phyloP scores from a whole-genome alignment of 1,139 yeast species.

The Lodderomyces orthopsilosis region DNA sequence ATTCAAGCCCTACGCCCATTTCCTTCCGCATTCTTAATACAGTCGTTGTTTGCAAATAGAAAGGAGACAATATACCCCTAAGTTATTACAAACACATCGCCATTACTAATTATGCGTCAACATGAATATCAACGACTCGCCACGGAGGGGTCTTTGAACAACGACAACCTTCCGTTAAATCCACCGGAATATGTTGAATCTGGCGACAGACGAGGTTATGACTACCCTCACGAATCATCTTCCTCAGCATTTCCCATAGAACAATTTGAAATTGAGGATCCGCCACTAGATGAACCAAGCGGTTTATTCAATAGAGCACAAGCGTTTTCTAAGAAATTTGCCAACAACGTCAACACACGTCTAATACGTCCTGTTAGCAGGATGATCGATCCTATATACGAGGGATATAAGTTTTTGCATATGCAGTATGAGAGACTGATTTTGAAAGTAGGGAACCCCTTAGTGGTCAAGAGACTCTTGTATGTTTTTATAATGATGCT shows the following conservation, averaged over 20 bases:
- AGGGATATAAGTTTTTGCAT: slow-evolving; percentile 46
- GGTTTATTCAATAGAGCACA: slow-evolving; percentile 31
- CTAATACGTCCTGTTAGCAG: slow-evolving; percentile 54
- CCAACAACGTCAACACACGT: slow-evolving; percentile 38
- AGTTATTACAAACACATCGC: no score
- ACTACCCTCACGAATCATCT: slow-evolving; percentile 1
- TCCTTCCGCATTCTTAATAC: no score
- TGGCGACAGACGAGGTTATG: slow-evolving; percentile 10
- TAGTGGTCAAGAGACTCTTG: slow-evolving; percentile 72
- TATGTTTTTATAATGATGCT: slow-evolving; percentile 65
- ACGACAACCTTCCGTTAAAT: slow-evolving; percentile 16
- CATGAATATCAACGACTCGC: slow-evolving; percentile 3
- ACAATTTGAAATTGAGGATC: slow-evolving; percentile 45
- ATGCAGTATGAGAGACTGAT: slow-evolving; percentile 55
- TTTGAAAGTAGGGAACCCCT: slow-evolving; percentile 75
- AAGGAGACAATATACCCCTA: slow-evolving; percentile 3
- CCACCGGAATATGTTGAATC: slow-evolving; percentile 35
- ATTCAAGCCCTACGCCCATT: no score
- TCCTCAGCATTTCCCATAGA: slow-evolving; percentile 22
- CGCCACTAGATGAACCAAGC: slow-evolving; percentile 16
- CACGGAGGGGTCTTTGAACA: not conserved
- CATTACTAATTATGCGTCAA: slow-evolving; percentile 1
- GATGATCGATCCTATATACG: slow-evolving; percentile 68
- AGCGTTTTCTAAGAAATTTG: slow-evolving; percentile 30
- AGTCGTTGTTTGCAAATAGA: slow-evolving; percentile 1